Evolutionary conservation across 768 basidiomycete species (phyloP), one percentile per base, ranked within the genome.

Genomic region (Lenzites betulinus): DNA sequence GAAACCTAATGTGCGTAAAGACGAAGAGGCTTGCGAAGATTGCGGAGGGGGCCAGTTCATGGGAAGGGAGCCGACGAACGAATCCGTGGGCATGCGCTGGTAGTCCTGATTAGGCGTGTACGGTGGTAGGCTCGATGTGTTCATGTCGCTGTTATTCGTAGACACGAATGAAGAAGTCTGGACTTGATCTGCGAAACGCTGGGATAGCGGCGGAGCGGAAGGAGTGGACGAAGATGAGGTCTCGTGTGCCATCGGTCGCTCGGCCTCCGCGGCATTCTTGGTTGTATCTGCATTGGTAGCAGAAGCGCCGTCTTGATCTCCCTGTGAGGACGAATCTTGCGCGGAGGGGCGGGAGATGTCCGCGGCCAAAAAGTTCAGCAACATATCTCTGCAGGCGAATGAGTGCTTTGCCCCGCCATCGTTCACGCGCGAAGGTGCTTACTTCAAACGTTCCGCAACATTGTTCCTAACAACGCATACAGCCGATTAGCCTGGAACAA

Each of bases 341-440:
- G 33, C 13, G 16, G 26, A 20, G 28, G 16, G 2, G 7, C 23
- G 52, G 25, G 41, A 18, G 13, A 7, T 13, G 23, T 48, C 44
- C 3, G 39, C 18, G 1, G 57, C 33, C 15, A 52, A 28, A 8
- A 58, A 44, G 15, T 30, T 38, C 20, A 35, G 43, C 2, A 59
- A 51, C 35, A 53, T 59, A 42, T 59, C 58, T 28, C 58, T 59
- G 33, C 8, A 25, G 30, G 28, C 25, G 26, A 16, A 52, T 26
- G 13, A 8, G 23, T 3, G 7, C 3, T n/a, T n/a, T n/a, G n/a
- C n/a, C n/a, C 4, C 15, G n/a, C 18, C 7, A 43, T 33, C 30
- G 36, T 4, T 7, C 25, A 38, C 12, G 1, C 3, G 7, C 6
- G 28, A 18, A 33, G 30, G 30, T 33, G 11, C 36, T 7, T 7